These are phyloP conservation scores for Entomortierella chlamydospora DNA, from an alignment of 192 early-diverging fungal species.

Conservation along the genomic window DNA sequence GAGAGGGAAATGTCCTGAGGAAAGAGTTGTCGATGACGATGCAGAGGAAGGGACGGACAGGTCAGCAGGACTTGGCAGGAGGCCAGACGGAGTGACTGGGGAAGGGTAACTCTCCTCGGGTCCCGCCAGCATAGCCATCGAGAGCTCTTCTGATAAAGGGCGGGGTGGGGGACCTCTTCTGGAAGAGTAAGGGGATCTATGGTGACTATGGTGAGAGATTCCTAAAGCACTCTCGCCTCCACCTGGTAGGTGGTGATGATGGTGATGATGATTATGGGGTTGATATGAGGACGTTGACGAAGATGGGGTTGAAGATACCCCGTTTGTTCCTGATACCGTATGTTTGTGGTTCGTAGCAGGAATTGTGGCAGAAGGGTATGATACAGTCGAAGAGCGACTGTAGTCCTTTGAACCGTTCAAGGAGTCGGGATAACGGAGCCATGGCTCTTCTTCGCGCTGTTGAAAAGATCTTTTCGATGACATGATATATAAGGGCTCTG, in stretches of 20 bases:
- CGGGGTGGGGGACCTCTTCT: constrained; percentile 16
- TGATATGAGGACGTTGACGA: background rate
- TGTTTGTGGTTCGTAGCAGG: constrained; percentile 20
- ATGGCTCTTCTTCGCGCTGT: constrained; percentile 43
- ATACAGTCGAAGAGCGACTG: constrained; percentile 12
- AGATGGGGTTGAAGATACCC: background rate
- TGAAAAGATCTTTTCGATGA: constrained; percentile 30
- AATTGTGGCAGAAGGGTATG: background rate
- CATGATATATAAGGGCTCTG: too few relatives aligned
- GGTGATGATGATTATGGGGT: background rate
- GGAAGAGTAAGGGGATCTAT: constrained; percentile 5
- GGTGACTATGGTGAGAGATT: background rate
- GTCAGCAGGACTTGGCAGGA: constrained; percentile 36
- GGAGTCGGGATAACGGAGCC: constrained; percentile 30
- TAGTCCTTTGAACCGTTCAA: constrained; percentile 4
- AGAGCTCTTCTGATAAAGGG: constrained; percentile 48
- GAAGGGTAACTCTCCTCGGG: constrained; percentile 26
- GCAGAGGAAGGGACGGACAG: constrained; percentile 28
- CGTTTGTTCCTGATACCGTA: constrained; percentile 5
- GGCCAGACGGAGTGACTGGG: constrained; percentile 23
- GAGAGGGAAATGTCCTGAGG: constrained; percentile 33
- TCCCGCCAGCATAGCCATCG: constrained; percentile 23
- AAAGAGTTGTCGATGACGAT: constrained; percentile 9
- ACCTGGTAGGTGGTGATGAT: background rate
- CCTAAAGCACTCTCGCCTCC: background rate